Evolutionary conservation across 2,329 filamentous ascomycete species (phyloP), one percentile per base, ranked within the genome.

Genomic region (Botryosphaeria dothidea): DNA sequence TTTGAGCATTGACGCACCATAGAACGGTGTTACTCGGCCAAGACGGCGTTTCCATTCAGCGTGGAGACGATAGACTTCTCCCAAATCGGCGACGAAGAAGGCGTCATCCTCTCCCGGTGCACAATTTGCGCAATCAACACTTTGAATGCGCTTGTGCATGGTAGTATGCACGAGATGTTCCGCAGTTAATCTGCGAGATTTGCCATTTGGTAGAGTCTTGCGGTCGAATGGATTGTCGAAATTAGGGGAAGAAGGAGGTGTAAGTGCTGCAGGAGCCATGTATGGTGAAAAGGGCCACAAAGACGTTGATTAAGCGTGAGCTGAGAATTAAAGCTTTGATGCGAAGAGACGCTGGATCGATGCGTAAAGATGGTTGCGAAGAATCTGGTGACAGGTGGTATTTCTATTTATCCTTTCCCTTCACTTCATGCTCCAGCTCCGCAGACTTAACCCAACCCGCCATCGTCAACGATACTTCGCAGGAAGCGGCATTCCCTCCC

Each of bases 51-150:
- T 96, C 93, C 93, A 97, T 80, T 93, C 90, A 77, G 96, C 84
- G 75, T 97, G 92, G 86, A 97, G 93, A 80, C 93, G 92, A 80
- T 97, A 97, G 74, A 97, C 90, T 81, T 97, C 92, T 78, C 93
- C 93, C 71, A 97, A 88, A 82, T 97, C 93, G 72, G 92, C 93
- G 71, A 97, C 93, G 79, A 95, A 97, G 81, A 97, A 97, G 63
- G 93, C 90, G 79, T 97, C 93, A 81, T 97, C 93, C 65, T 94
- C 93, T 70, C 93, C 93, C 57, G 92, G 86, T 70, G 91, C 90
- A 80, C 93, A 97, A 71, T 84, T 84, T 76, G 96, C 90, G 74
- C 91, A 87, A 80, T 97, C 87, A 75, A 97, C 88, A 72, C 82
- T 85, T 73, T 90, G 86, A 68, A 95, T 90, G 68, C 91, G 92